Base-by-base conservation (phyloP, 805 yeast genomes). In the Monosporozyma aerobia region DNA sequence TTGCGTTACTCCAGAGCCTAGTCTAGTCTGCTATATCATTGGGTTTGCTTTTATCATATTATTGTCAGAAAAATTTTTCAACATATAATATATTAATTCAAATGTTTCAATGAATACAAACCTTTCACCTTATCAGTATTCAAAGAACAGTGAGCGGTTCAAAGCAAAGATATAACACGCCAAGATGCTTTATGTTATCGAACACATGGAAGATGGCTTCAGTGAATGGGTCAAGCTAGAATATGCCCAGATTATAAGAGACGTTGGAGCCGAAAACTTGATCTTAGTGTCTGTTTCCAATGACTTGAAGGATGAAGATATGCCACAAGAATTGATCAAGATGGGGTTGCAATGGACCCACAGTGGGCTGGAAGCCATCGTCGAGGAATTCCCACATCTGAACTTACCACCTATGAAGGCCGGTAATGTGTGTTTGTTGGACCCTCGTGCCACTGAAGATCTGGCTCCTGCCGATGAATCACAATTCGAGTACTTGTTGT, bases 171-270 rank as follows among this genome's bases (percentile, higher is more conserved):
- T 25, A 23, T 9, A 25, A 25, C 23, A 32, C 16, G 5, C n/a
- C 22, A 39, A 33, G 22, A 87, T 87, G 95, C 89, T 88, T 70
- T 92, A 90, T 75, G 81, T 94, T 51, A 90, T 92, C 50, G 99
- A 92, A 69, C 99, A 92, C 67, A 92, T 92, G 97, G 99, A 92
- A 69, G 86, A 82, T 55, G 98, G 96, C 1, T 89, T 92, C 77
- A 88, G 96, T 57, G 94, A 87, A 58, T 92, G 99, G 99, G 98
- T 92, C 44, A 77, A 80, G 30, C 75, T 94, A 5, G 99, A 92
- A 63, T 92, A 92, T 69, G 70, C 80, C 29, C 88, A 86, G 61
- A 90, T 92, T 54, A 80, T 90, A 48, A 74, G 79, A 51, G 97
- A 92, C 55, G 83, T 92, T 6, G 97, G 97, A 2, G 71, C 74